phyloP scores from a whole-genome alignment of 768 basidiomycete genomes.

The Hericium rajendrae region DNA sequence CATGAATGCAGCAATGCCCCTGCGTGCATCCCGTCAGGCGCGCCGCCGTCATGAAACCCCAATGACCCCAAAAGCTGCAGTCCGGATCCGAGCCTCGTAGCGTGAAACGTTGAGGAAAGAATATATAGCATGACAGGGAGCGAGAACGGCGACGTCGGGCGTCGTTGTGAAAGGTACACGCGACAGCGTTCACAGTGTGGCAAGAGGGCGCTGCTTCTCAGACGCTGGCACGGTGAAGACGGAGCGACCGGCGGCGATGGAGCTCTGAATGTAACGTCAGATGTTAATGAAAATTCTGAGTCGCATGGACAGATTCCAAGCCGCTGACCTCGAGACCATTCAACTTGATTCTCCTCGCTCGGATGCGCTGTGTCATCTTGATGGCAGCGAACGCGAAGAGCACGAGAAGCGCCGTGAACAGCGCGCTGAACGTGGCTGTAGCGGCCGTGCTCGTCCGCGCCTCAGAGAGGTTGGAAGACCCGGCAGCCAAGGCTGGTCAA shows the following conservation, averaged over 20 bases:
- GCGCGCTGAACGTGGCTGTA: constrained; percentile 11
- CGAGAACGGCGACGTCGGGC: not conserved
- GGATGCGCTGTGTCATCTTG: constrained; percentile 9
- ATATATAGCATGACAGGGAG: not conserved
- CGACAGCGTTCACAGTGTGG: not conserved
- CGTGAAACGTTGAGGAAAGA: not conserved
- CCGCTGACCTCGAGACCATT: not conserved
- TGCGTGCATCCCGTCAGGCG: not conserved
- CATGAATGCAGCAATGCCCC: not conserved
- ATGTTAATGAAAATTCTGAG: not conserved
- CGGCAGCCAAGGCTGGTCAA: constrained; percentile 1
- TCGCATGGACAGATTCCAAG: not conserved
- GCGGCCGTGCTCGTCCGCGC: constrained; percentile 1
- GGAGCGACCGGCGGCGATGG: not conserved
- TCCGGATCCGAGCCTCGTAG: not conserved
- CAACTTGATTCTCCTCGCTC: not conserved
- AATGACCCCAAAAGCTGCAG: not conserved
- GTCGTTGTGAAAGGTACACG: not conserved
- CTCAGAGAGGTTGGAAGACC: constrained; percentile 4
- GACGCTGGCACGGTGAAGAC: not conserved
- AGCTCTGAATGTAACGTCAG: not conserved
- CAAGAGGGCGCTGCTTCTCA: not conserved
- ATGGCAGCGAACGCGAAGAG: constrained; percentile 3
- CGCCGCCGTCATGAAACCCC: not conserved
- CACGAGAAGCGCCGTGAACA: constrained; percentile 12